Percentiles rank a stretch among this genome's conserved stretches.
Conservation (phyloP, 495 filamentous ascomycete species). For the Umbilicaria muhlenbergii region DNA sequence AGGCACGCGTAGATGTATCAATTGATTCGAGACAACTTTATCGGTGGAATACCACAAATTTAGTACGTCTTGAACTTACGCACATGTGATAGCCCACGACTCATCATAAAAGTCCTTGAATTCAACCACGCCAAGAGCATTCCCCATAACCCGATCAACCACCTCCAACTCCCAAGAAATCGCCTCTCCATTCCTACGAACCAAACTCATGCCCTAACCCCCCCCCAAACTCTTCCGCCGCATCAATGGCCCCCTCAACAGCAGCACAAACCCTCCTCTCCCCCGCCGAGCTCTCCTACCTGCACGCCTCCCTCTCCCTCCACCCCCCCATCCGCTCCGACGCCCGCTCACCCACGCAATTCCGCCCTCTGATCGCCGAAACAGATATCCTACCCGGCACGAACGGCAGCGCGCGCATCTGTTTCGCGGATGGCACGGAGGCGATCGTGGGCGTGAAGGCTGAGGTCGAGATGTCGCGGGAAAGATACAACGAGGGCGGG, state of each 20-base stretch:
- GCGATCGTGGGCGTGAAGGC: conserved; percentile 90
- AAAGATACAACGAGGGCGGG: not conserved
- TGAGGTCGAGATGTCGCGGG: conserved; percentile 54
- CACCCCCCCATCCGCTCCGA: conserved; percentile 80
- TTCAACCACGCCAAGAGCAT: too few relatives aligned
- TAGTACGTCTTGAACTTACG: too few relatives aligned
- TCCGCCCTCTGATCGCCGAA: conserved; percentile 82
- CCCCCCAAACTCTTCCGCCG: too few relatives aligned
- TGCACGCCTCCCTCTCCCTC: conserved; percentile 71
- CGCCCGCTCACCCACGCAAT: conserved; percentile 64
- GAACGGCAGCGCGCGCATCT: conserved; percentile 84
- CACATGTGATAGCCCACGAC: too few relatives aligned
- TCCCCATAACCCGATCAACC: too few relatives aligned
- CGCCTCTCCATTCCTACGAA: too few relatives aligned
- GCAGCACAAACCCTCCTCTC: conserved; percentile 37
- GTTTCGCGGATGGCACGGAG: conserved; percentile 89
- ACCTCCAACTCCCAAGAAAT: too few relatives aligned
- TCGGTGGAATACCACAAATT: too few relatives aligned
- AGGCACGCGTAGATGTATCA: too few relatives aligned
- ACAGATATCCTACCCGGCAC: conserved; percentile 74
- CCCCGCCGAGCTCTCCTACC: conserved; percentile 89
- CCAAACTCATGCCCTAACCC: too few relatives aligned
- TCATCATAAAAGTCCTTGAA: too few relatives aligned
- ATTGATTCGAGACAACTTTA: too few relatives aligned
- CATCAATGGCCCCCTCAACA: conserved; percentile 5